Evolutionary conservation across 2,329 filamentous ascomycete species (phyloP), one percentile per base, ranked within the genome.

Genomic region (Madurella mycetomatis): DNA sequence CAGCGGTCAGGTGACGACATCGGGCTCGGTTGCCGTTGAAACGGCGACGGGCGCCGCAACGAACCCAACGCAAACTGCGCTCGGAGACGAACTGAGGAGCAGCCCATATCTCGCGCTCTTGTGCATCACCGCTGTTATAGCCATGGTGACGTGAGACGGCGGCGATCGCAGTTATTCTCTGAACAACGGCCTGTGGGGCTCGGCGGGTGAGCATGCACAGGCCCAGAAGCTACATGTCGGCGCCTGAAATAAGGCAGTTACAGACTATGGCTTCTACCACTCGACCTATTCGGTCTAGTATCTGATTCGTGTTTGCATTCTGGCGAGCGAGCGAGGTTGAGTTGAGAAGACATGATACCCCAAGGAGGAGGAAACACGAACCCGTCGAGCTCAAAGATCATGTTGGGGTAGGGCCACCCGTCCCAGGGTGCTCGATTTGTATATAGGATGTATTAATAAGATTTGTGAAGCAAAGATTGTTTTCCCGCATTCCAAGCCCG

Each of bases 1-100:
- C 17, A 67, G 67, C 52, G 71, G 72, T 31, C 69, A 73, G 50
- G 68, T 71, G 53, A 70, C 71, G 13, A 58, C 67, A 5, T 4
- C 11, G 11, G 58, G 62, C 31, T 60, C 65, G 18, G 64, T 63
- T 18, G 60, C 60, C 34, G 56, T 39, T 2, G 47, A 45, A 41
- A 40, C 62, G 15, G 45, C 57, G 25, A 50, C 59, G 5, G 50
- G 55, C 9, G 49, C 54, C 12, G 55, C 64, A 12, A 51, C 63
- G 5, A 47, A 61, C 1, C 61, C 66, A 11, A 66, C 67, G 4
- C 47, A 60, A 18, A 55, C 56, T 8, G 67, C 67, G 15, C 52
- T 60, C 1, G 65, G 63, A 1, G 62, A 60, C 19, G 63, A 61
- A 44, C 47, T 64, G 56, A 61, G 49, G 48, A 55, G 57, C 58